These are phyloP conservation scores for Suhomyces kilbournensis DNA, from an alignment of 805 yeast genomes.

Conservation along the genomic window DNA sequence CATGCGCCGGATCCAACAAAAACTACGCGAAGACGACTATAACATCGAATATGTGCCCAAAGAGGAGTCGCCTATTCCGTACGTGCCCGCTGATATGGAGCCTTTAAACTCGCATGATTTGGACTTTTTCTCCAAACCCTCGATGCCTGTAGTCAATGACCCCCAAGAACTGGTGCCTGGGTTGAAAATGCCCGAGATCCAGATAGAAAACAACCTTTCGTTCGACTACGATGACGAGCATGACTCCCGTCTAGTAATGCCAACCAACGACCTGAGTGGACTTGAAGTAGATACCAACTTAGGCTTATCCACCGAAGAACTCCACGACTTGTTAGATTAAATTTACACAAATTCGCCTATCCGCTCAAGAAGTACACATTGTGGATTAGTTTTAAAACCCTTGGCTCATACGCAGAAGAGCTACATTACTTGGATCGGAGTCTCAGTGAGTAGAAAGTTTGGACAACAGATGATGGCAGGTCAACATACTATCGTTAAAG, in stretches of 20 bases:
- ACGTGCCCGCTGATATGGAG: slow-evolving; percentile 45
- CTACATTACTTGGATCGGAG: too few relatives aligned
- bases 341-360: background rate
- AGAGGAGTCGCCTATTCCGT: slow-evolving; percentile 34
- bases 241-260: slow-evolving; percentile 1
- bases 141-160: background rate
- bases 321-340: slow-evolving; percentile 35
- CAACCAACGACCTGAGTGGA: background rate
- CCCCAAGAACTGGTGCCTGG: slow-evolving; percentile 11
- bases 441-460: too few relatives aligned
- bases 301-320: slow-evolving; percentile 34
- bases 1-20: slow-evolving; percentile 7
- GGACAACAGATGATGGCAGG: too few relatives aligned
- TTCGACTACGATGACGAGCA: slow-evolving; percentile 11
- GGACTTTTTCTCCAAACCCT: slow-evolving; percentile 21
- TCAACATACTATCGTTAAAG: background rate
- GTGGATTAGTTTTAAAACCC: too few relatives aligned
- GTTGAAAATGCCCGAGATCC: slow-evolving; percentile 11
- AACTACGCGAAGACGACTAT: slow-evolving; percentile 27
- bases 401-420: too few relatives aligned
- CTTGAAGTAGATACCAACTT: slow-evolving; percentile 11
- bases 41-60: slow-evolving; percentile 51
- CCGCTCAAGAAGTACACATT: background rate
- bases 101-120: slow-evolving; percentile 31
- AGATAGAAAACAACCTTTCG: slow-evolving; percentile 5